phyloP scores from a whole-genome alignment of 768 basidiomycete genomes.

The Panellus pusillus region DNA sequence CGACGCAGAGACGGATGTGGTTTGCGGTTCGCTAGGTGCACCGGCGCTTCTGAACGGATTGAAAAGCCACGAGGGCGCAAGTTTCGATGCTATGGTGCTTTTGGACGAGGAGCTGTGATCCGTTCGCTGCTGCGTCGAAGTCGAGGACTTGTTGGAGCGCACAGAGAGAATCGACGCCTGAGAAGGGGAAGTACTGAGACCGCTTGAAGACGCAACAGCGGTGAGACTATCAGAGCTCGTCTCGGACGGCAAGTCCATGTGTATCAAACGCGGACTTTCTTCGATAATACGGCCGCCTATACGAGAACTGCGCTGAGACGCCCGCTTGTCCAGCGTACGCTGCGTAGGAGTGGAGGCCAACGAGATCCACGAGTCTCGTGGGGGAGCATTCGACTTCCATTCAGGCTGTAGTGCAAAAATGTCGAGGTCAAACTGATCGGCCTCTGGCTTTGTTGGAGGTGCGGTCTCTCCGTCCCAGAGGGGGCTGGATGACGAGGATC shows the following conservation, averaged over 20 bases:
- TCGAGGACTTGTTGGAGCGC: slow-evolving; percentile 48
- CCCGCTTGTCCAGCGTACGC: slow-evolving; percentile 42
- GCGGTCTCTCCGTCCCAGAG: slow-evolving; percentile 36
- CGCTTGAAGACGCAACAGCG: slow-evolving; percentile 27
- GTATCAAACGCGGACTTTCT: slow-evolving; percentile 60
- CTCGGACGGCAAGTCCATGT: slow-evolving; percentile 53
- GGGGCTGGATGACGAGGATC: slow-evolving; percentile 31
- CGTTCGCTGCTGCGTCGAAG: slow-evolving; percentile 37
- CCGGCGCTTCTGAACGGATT: slow-evolving; percentile 64
- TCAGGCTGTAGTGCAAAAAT: slow-evolving; percentile 57
- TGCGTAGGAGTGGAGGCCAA: slow-evolving; percentile 38
- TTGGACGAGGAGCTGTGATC: slow-evolving; percentile 26
- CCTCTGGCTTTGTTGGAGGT: slow-evolving; percentile 51
- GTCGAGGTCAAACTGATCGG: slow-evolving; percentile 73
- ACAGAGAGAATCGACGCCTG: slow-evolving; percentile 64
- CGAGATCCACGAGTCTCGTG: slow-evolving; percentile 42
- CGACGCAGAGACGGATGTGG: slow-evolving; percentile 50
- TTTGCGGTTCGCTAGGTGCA: slow-evolving; percentile 58
- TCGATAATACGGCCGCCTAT: slow-evolving; percentile 60
- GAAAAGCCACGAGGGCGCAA: slow-evolving; percentile 78
- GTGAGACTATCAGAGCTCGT: slow-evolving; percentile 28
- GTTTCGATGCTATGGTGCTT: slow-evolving; percentile 52
- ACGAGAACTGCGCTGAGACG: slow-evolving; percentile 51
- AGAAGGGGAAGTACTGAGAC: slow-evolving; percentile 62
- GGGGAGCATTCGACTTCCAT: slow-evolving; percentile 28